Base-by-base conservation (phyloP, 441 rosid species). In the Jatropha podagrica region DNA sequence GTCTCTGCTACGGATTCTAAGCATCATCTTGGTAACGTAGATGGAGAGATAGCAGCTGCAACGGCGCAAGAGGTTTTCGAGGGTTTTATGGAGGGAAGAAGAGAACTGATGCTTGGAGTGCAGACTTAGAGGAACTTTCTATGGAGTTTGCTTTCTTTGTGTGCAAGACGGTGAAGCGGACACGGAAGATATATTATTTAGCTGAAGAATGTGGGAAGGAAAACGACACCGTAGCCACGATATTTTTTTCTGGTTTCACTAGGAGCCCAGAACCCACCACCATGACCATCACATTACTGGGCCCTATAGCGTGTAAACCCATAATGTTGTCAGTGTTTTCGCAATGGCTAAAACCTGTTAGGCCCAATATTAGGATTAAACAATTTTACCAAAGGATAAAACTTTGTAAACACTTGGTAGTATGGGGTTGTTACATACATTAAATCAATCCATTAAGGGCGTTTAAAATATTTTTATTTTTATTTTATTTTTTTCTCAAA, bases 1-100 rank as follows among this genome's bases (percentile, higher is more conserved):
- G 80, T 96, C 99, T 65, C 99, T 81, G 82, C 98, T 94, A 72
- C 98, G 92, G 79, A 96, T 88, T 81, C 99, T 83, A 17, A 96
- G 88, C 92, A 96, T 83, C 97, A 91, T 87, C 86, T 61, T 78
- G 72, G 44, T 15, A 18, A 11, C 10, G 5, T 14, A 3, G 49
- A 40, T 41, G 49, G 65, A 58, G 69, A 37, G 46, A 37, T 18
- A 0, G 17, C 0, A 65, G 4, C 1, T 7, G 18, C 17, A 7
- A 1, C 1, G 15, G 14, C 2, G 14, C 54, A 1, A 37, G 20
- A 60, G 42, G 38, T 10, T 17, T 54, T 52, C 0, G 23, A 9
- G 54, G 56, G 56, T 40, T 55, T 52, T 52, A 74, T 52, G 41
- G 56, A 42, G 72, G 59, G 32, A 67, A 74, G 48, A 42, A 54